Conservation (phyloP, 2,329 filamentous ascomycete genomes). For the Septoria linicola region DNA sequence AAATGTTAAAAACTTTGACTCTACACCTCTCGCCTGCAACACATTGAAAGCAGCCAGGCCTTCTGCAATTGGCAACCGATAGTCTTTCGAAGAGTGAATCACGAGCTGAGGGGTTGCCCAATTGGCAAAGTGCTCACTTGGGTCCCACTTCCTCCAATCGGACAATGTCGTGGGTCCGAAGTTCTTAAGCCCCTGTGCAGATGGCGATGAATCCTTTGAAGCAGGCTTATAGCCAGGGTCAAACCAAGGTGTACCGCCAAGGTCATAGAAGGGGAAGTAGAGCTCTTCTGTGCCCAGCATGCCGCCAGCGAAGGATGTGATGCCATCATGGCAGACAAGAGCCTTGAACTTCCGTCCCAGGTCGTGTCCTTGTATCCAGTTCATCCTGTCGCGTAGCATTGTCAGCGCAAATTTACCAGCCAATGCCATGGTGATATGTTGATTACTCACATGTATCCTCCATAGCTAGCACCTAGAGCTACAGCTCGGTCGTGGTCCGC, state of each 20-base stretch:
- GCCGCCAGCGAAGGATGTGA: constrained; percentile 31
- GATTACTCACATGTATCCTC: constrained; percentile 53
- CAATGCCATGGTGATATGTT: not conserved
- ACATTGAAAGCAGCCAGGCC: constrained; percentile 84
- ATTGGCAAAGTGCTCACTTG: constrained; percentile 56
- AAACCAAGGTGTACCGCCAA: constrained; percentile 53
- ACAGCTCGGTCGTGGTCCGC: constrained; percentile 70
- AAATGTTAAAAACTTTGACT: constrained; percentile 77
- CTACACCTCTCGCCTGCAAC: constrained; percentile 70
- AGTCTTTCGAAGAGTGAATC: constrained; percentile 89
- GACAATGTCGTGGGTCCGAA: constrained; percentile 20
- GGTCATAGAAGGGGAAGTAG: constrained; percentile 56
- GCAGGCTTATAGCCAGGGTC: constrained; percentile 33
- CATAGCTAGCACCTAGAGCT: constrained; percentile 72
- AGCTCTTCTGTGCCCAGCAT: constrained; percentile 50
- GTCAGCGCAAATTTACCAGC: not conserved
- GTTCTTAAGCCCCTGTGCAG: constrained; percentile 20
- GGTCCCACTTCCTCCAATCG: constrained; percentile 51
- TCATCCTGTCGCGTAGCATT: constrained; percentile 1
- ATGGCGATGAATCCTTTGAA: constrained; percentile 2
- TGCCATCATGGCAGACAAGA: constrained; percentile 62
- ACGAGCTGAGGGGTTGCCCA: constrained; percentile 88
- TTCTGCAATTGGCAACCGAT: constrained; percentile 80
- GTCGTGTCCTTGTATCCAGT: constrained; percentile 78
- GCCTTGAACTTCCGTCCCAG: constrained; percentile 85